Percentiles rank a stretch among this genome's conserved stretches.
Evolutionary conservation across 2,329 filamentous ascomycete genomes (phyloP).

Genomic region (Fonsecaea pedrosoi): DNA sequence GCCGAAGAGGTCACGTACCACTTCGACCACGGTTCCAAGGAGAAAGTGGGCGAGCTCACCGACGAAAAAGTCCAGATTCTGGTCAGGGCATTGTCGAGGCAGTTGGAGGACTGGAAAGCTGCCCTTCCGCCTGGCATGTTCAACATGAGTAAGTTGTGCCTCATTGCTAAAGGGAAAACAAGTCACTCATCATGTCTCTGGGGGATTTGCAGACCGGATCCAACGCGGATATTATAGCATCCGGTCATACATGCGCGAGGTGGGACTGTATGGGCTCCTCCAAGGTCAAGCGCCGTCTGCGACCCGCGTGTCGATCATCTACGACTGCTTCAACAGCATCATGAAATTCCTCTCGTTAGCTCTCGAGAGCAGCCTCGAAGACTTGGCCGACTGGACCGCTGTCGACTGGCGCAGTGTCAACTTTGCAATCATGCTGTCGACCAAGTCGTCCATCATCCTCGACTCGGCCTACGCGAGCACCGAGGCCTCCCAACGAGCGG

Average conservation of each 20-base stretch:
- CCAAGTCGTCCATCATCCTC: constrained; percentile 29
- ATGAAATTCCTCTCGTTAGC: constrained; percentile 23
- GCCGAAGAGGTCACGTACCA: constrained; percentile 21
- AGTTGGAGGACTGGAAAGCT: constrained; percentile 22
- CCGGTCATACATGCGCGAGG: constrained; percentile 28
- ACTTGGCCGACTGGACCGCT: constrained; percentile 27
- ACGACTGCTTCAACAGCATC: constrained; percentile 27
- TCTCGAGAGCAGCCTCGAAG: constrained; percentile 22
- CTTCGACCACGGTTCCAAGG: constrained; percentile 29
- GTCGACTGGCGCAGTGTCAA: constrained; percentile 31
- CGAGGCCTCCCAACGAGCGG: constrained; percentile 25
- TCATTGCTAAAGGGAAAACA: background rate
- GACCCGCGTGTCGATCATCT: constrained; percentile 27
- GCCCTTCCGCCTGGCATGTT: constrained; percentile 5
- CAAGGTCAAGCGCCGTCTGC: constrained; percentile 26
- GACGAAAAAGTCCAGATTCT: constrained; percentile 28
- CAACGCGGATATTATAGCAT: constrained; percentile 11
- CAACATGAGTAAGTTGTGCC: constrained; percentile 1
- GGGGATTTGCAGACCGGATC: background rate
- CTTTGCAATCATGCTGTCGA: constrained; percentile 27
- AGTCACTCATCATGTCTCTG: background rate
- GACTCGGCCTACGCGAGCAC: constrained; percentile 24
- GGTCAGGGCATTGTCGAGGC: constrained; percentile 19
- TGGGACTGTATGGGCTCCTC: constrained; percentile 30
- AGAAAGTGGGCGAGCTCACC: constrained; percentile 24